Evolutionary conservation across 2,329 filamentous ascomycete species (phyloP), one percentile per base, ranked within the genome.

Genomic region (Ciborinia camelliae): DNA sequence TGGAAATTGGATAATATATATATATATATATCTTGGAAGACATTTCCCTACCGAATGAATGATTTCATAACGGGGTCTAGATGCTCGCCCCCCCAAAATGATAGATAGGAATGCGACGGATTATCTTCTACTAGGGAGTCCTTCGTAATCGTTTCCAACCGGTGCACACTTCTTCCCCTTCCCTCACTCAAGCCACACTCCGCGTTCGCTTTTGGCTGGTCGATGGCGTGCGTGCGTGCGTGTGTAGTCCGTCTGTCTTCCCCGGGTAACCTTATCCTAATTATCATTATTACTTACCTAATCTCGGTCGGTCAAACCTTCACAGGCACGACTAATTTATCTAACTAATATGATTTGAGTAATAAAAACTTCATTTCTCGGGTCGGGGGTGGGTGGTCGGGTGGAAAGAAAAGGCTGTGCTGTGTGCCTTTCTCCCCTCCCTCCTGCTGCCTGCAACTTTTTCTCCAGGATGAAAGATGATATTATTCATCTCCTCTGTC

Each of bases 161-260:
- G n/a, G n/a, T n/a, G n/a, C n/a, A n/a, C n/a, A n/a, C n/a, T n/a
- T n/a, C 15, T 2, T 45, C n/a, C 28, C 41, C 28, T 30, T 32
- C 35, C 37, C 23, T 23, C 52, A n/a, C 32, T 41, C 37, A 28
- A 55, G 52, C 52, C 52, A 55, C 52, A 54, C 35, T 55, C 53
- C 53, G 8, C 37, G 23, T n/a, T 41, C 18, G 23, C 12, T 54
- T 54, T 37, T 18, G 5, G 41, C 6, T 28, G n/a, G 2, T 23
- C 48, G 10, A 59, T 59, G 41, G 57, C 30, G 41, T 59, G 57
- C 43, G 41, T 35, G 37, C n/a, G n/a, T n/a, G n/a, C n/a, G n/a
- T n/a, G n/a, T n/a, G n/a, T n/a, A n/a, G n/a, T n/a, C n/a, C n/a
- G n/a, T 37, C 48, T 28, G 30, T 57, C 18, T 20, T 45, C 23